These are phyloP conservation scores for Coprinopsis cinerea DNA, from an alignment of 768 basidiomycete species.

Conservation along the genomic window DNA sequence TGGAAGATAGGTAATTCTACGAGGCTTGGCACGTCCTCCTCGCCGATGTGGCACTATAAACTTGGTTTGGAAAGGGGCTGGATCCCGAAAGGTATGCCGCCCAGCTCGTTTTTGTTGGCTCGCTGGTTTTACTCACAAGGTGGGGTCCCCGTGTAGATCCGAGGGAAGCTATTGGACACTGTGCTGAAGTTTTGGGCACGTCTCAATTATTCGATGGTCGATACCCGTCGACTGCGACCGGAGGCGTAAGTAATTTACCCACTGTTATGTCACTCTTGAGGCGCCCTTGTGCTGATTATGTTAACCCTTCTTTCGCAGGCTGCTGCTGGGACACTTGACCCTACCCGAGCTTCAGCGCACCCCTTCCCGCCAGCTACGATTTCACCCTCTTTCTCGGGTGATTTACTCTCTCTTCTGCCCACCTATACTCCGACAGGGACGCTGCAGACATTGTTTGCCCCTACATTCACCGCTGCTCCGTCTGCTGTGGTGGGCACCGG, in stretches of 20 bases:
- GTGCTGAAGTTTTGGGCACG: slow-evolving; percentile 31
- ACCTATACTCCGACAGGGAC: slow-evolving; percentile 69
- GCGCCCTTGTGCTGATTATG: slow-evolving; percentile 2
- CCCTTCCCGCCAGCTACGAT: slow-evolving; percentile 64
- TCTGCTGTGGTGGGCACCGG: slow-evolving; percentile 57
- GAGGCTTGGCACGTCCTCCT: slow-evolving; percentile 54
- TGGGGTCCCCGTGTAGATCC: no score
- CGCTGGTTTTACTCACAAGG: neutral
- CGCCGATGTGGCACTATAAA: slow-evolving; percentile 84
- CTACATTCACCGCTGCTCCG: slow-evolving; percentile 55
- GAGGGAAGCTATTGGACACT: slow-evolving; percentile 40
- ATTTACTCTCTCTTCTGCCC: slow-evolving; percentile 49
- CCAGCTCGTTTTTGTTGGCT: neutral
- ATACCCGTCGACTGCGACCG: slow-evolving; percentile 64
- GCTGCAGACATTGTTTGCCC: slow-evolving; percentile 54
- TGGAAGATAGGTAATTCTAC: slow-evolving; percentile 93
- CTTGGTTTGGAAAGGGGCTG: slow-evolving; percentile 83
- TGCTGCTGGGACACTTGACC: slow-evolving; percentile 56
- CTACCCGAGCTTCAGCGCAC: slow-evolving; percentile 41
- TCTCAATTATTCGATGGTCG: slow-evolving; percentile 44
- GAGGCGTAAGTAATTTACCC: slow-evolving; percentile 36
- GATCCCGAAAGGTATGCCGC: slow-evolving; percentile 60
- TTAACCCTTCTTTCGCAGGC: slow-evolving; percentile 21
- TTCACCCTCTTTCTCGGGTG: slow-evolving; percentile 45
- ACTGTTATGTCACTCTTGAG: slow-evolving; percentile 1